Evolutionary conservation across 768 basidiomycete species (phyloP), one percentile per base, ranked within the genome.

Genomic region (Pisolithus tinctorius): DNA sequence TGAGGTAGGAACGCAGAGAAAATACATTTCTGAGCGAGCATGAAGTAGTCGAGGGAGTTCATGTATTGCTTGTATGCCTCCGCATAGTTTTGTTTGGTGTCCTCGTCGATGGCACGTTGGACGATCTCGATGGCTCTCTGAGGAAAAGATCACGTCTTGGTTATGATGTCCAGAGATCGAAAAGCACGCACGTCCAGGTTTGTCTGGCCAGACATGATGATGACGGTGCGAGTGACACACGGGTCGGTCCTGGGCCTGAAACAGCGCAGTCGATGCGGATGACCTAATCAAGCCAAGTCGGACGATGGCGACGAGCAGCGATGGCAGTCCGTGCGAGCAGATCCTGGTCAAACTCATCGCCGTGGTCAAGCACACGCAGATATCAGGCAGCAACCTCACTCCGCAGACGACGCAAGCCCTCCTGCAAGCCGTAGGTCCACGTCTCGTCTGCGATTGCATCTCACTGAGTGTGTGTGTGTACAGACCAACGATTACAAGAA

Each of bases 21-120:
- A 36, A 36, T 57, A 93, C 93, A 94, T 70, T 93, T 94, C 65
- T 92, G 75, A 8, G 94, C 93, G 58, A 97, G 88, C 88, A 97
- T 92, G 69, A 99, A 99, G 67, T 95, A 99, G 65, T 99, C 96
- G 53, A 98, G 79, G 1, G 91, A 79, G 76, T 97, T 95, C 75
- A 88, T 86, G 71, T 96, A 96, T 57, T 84, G 80, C 73, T 89
- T 94, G 80, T 91, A 95, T 17, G 94, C 94, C 61, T 94, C 93
- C 6, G 80, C 74, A 72, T 97, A 99, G 70, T 96, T 91, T 69
- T 88, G 85, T 68, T 93, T 93, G 55, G 79, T 77, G 71, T 99
- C 96, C 55, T 90, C 86, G 51, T 93, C 93, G 61, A 95, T 94
- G 51, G 93, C 93, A 57, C 82, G 81, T 71, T 93, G 89, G 25